Conservation (phyloP, 2,329 filamentous ascomycete genomes). For the Sporothrix luriei region DNA sequence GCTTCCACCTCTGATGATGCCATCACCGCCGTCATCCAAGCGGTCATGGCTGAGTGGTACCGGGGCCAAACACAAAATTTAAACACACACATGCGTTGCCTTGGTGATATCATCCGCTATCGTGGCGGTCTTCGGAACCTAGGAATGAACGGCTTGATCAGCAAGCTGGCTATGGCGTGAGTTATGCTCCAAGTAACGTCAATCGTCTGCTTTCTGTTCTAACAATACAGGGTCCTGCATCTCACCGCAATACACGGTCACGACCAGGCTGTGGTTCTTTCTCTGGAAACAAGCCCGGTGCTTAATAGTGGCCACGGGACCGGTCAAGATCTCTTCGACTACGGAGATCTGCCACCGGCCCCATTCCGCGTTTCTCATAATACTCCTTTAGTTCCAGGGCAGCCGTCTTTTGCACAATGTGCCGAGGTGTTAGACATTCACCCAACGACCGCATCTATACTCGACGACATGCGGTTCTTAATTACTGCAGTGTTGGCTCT, state of each 20-base stretch:
- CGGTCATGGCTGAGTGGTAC: slow-evolving; percentile 58
- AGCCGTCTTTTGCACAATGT: slow-evolving; percentile 49
- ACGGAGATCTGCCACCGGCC: slow-evolving; percentile 44
- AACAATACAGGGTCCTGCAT: slow-evolving; percentile 29
- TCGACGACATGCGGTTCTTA: slow-evolving; percentile 56
- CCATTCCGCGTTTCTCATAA: slow-evolving; percentile 52
- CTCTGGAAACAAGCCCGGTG: slow-evolving; percentile 50
- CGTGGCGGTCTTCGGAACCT: slow-evolving; percentile 52
- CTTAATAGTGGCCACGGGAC: slow-evolving; percentile 41
- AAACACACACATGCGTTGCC: slow-evolving; percentile 50
- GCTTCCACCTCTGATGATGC: slow-evolving; percentile 49
- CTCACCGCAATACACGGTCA: slow-evolving; percentile 42
- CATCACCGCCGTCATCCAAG: slow-evolving; percentile 53
- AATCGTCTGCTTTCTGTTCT: not conserved
- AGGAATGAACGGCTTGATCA: slow-evolving; percentile 52
- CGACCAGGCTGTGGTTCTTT: slow-evolving; percentile 53
- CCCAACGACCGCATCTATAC: slow-evolving; percentile 51
- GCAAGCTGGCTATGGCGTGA: slow-evolving; percentile 55
- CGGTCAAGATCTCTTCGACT: slow-evolving; percentile 46
- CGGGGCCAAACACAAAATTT: slow-evolving; percentile 53
- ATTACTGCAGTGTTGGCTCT: slow-evolving; percentile 49
- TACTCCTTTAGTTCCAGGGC: slow-evolving; percentile 51
- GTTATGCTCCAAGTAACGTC: slow-evolving; percentile 34
- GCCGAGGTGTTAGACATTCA: slow-evolving; percentile 50
- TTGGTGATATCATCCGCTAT: slow-evolving; percentile 53